Conservation (phyloP, 495 filamentous ascomycete genomes). For the Jackrogersella multiformis region DNA sequence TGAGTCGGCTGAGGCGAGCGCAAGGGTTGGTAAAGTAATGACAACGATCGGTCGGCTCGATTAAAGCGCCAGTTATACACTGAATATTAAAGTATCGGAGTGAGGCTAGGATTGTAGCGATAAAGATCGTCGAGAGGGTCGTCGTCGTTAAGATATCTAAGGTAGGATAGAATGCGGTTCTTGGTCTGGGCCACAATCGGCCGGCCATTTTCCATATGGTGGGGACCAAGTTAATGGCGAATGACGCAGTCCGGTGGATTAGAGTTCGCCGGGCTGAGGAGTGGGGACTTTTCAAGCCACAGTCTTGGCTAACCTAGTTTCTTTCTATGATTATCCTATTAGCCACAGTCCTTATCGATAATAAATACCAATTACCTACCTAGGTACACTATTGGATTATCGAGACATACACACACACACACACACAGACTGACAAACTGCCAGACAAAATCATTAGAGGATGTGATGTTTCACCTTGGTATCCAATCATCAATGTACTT, state of each 20-base stretch:
- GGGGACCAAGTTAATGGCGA: slow-evolving; percentile 27
- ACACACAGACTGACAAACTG: no score
- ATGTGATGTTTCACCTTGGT: background rate
- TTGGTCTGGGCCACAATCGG: slow-evolving; percentile 5
- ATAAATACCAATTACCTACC: background rate
- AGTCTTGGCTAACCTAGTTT: no score
- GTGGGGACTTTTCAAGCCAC: background rate
- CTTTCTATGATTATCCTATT: no score
- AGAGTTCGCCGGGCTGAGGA: no score
- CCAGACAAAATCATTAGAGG: background rate
- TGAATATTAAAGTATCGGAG: slow-evolving; percentile 1
- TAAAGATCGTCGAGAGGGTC: background rate
- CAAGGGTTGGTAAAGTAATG: background rate
- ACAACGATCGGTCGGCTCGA: background rate
- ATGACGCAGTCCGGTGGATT: slow-evolving; percentile 30
- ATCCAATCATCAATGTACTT: slow-evolving; percentile 1
- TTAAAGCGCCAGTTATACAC: background rate
- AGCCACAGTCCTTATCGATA: slow-evolving; percentile 8
- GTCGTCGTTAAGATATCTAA: slow-evolving; percentile 12
- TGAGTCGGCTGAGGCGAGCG: slow-evolving; percentile 19
- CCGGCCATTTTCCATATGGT: slow-evolving; percentile 11
- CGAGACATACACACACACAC: background rate
- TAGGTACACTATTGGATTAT: no score
- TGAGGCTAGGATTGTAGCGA: no score
- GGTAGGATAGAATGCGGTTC: slow-evolving; percentile 13